Percentiles rank a stretch among this genome's conserved stretches.
phyloP scores from a whole-genome alignment of 1,284 basidiomycete species.

The Ceratobasidium sp. region DNA sequence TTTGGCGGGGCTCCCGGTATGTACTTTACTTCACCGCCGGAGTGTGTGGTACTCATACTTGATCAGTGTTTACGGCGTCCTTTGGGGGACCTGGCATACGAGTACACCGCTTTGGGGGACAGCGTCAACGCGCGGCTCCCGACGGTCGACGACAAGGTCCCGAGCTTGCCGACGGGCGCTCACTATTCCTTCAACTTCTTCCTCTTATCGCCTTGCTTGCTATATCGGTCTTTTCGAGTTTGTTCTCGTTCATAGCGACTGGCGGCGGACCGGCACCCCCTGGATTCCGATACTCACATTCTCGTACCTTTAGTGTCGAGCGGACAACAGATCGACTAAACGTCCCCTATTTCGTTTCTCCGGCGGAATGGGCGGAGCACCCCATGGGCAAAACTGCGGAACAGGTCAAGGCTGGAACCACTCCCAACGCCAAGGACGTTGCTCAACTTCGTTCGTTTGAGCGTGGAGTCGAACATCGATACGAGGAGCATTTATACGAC shows the following conservation, averaged over 20 bases:
- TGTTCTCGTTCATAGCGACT: slow-evolving; percentile 75
- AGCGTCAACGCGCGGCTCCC: slow-evolving; percentile 62
- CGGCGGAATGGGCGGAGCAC: slow-evolving; percentile 77
- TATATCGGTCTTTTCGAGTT: slow-evolving; percentile 83
- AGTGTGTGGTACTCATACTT: background rate
- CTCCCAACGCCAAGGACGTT: slow-evolving; percentile 62
- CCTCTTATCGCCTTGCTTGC: slow-evolving; percentile 84
- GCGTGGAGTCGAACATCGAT: slow-evolving; percentile 70
- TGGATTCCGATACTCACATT: slow-evolving; percentile 73
- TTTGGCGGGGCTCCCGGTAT: slow-evolving; percentile 64
- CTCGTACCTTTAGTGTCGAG: slow-evolving; percentile 46
- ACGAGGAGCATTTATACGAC: slow-evolving; percentile 70
- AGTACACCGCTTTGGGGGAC: slow-evolving; percentile 38
- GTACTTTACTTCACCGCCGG: slow-evolving; percentile 38
- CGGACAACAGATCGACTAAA: slow-evolving; percentile 71
- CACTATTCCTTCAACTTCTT: slow-evolving; percentile 80
- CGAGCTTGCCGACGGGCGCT: slow-evolving; percentile 51
- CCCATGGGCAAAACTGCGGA: slow-evolving; percentile 53
- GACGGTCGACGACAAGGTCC: slow-evolving; percentile 71
- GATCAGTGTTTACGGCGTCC: slow-evolving; percentile 69
- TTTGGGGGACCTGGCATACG: slow-evolving; percentile 59
- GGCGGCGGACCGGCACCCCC: slow-evolving; percentile 81
- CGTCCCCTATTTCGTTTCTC: slow-evolving; percentile 87
- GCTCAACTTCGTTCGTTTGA: slow-evolving; percentile 62
- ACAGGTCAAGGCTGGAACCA: slow-evolving; percentile 62